A percentile compares a stretch with the other conserved stretches of the same genome.
Evolutionary conservation across 2,329 filamentous ascomycete genomes (phyloP).

Genomic region (Catunica adiposa): DNA sequence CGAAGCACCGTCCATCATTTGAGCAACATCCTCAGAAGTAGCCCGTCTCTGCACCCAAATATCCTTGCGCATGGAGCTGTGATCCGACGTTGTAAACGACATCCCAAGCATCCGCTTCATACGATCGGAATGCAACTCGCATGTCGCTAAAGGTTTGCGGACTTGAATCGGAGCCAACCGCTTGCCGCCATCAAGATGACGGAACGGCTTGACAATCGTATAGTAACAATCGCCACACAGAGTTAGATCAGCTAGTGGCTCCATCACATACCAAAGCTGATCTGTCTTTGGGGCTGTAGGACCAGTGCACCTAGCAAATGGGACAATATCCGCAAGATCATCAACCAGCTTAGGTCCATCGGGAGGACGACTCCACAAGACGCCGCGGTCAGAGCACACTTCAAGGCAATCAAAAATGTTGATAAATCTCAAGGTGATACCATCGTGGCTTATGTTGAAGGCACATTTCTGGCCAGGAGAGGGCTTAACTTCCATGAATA

Average conservation of each 20-base stretch:
- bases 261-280: slow-evolving; percentile 61
- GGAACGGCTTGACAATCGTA: slow-evolving; percentile 43
- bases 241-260: slow-evolving; percentile 57
- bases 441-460: slow-evolving; percentile 34
- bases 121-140: slow-evolving; percentile 63
- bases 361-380: slow-evolving; percentile 21
- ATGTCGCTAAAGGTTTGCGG: slow-evolving; percentile 40
- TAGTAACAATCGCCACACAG: slow-evolving; percentile 81
- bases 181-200: slow-evolving; percentile 40
- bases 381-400: slow-evolving; percentile 27
- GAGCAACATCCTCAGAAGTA: neutral
- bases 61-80: slow-evolving; percentile 6
- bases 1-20: slow-evolving; percentile 7
- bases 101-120: slow-evolving; percentile 61
- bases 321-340: slow-evolving; percentile 39
- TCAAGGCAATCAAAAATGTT: slow-evolving; percentile 44
- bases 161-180: slow-evolving; percentile 45
- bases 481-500: slow-evolving; percentile 38
- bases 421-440: slow-evolving; percentile 38
- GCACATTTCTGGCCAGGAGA: slow-evolving; percentile 29
- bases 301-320: slow-evolving; percentile 25
- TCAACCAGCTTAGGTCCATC: slow-evolving; percentile 47
- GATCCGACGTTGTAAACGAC: slow-evolving; percentile 23
- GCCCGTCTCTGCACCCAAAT: slow-evolving; percentile 11
- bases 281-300: slow-evolving; percentile 51